Evolutionary conservation across 805 yeast genomes (phyloP), one percentile per base, ranked within the genome.

Genomic region (Wickerhamiella shivajii): DNA sequence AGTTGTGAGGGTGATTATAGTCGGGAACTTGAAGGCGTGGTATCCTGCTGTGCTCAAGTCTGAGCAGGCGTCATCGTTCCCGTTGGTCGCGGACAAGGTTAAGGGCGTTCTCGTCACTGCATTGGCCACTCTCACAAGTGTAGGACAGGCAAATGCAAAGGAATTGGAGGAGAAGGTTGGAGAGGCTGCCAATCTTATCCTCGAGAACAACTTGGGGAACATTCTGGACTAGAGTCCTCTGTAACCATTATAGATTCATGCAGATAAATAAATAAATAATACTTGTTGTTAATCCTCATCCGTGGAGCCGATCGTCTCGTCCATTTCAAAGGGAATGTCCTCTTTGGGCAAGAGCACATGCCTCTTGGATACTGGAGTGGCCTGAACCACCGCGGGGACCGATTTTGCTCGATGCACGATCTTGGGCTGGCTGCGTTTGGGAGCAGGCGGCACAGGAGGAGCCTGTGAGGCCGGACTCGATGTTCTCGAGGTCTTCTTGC

Each of bases 1-100:
- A 55, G 92, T 90, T 7, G 69, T 87, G 23, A 68, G 93, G 44
- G 74, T 87, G 27, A 69, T 81, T 1, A 64, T 90, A 35, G 61
- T 87, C 24, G 95, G 95, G 0, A 90, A 90, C 53, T 56, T 87
- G 39, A 68, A 73, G 42, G 71, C 74, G 37, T 90, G 98, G 98
- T 45, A 46, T 11, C 53, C 48, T 6, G 56, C 58, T 2, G 47
- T 56, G 75, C 30, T 61, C 78, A 39, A 55, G 64, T 18, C 57
- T 78, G 41, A 49, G 26, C 27, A 31, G 13, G 35, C 43, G 24
- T 26, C 40, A 5, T 44, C 43, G 18, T 40, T 44, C 18, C 23
- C 25, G 3, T 39, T 34, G 18, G 44, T 42, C 1, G 35, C 47
- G 43, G 19, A 39, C 22, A 47, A 37, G 33, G 38, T 47, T 27